phyloP scores from a whole-genome alignment of 73 alveolate species.

The Strombidium stylifer region DNA sequence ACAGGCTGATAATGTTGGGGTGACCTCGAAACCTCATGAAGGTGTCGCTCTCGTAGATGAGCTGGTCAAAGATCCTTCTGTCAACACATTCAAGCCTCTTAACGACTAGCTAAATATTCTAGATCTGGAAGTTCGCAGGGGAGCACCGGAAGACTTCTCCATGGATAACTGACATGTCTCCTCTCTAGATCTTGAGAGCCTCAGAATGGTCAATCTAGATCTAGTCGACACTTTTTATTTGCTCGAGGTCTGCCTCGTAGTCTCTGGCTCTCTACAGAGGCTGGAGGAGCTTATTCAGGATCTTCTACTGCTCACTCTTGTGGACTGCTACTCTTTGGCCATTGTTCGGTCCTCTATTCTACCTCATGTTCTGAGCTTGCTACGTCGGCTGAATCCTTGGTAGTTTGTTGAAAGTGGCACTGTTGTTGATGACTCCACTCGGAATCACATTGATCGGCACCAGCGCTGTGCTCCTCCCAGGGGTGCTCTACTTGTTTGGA shows the following conservation, averaged over 20 bases:
- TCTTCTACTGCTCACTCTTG: too few relatives aligned
- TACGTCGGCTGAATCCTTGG: too few relatives aligned
- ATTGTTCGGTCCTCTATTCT: too few relatives aligned
- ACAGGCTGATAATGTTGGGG: slow-evolving; percentile 54
- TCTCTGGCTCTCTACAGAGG: slow-evolving; percentile 39
- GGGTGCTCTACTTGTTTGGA: too few relatives aligned
- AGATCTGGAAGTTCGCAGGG: slow-evolving; percentile 49
- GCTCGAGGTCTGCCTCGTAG: slow-evolving; percentile 33
- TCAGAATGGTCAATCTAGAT: slow-evolving; percentile 44
- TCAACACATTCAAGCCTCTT: slow-evolving; percentile 65
- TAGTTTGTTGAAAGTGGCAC: too few relatives aligned
- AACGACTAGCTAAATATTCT: slow-evolving; percentile 42
- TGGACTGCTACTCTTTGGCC: too few relatives aligned
- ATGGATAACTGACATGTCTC: slow-evolving; percentile 58
- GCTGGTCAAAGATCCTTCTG: slow-evolving; percentile 51
- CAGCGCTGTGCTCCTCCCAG: too few relatives aligned
- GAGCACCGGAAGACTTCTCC: slow-evolving; percentile 64
- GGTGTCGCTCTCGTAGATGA: slow-evolving; percentile 50
- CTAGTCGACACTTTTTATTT: slow-evolving; percentile 35
- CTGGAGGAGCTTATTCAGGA: too few relatives aligned
- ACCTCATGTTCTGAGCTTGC: too few relatives aligned
- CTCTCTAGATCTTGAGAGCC: slow-evolving; percentile 65
- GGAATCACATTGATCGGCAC: too few relatives aligned
- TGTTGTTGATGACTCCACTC: too few relatives aligned
- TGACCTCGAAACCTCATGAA: slow-evolving; percentile 65